Conservation (phyloP, 2,329 filamentous ascomycete species). For the Chrysoporthe austroafricana region DNA sequence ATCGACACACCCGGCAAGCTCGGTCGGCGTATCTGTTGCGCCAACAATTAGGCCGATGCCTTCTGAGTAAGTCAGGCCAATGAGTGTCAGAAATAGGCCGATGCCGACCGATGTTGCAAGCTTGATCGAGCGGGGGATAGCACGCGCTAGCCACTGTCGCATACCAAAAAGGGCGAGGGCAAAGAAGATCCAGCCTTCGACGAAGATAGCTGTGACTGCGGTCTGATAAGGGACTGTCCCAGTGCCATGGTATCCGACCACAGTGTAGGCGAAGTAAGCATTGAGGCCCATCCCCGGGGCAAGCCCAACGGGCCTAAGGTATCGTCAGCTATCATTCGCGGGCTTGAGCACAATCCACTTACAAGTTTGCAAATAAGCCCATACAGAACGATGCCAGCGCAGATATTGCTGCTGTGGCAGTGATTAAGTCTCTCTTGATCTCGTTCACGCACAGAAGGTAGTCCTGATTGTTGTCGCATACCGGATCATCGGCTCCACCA, state of each 20-base stretch:
- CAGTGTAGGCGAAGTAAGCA: slow-evolving; percentile 83
- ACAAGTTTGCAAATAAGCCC: slow-evolving; percentile 80
- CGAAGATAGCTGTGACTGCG: slow-evolving; percentile 84
- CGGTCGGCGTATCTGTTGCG: slow-evolving; percentile 67
- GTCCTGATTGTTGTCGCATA: slow-evolving; percentile 58
- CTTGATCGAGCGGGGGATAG: slow-evolving; percentile 84
- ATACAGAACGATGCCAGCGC: slow-evolving; percentile 81
- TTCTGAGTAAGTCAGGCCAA: slow-evolving; percentile 77
- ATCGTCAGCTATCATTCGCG: slow-evolving; percentile 11
- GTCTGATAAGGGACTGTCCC: slow-evolving; percentile 75
- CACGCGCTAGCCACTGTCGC: slow-evolving; percentile 85
- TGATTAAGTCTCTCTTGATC: slow-evolving; percentile 79
- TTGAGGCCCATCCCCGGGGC: slow-evolving; percentile 83
- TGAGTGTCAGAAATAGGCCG: slow-evolving; percentile 78
- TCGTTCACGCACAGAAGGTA: slow-evolving; percentile 67
- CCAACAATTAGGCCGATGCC: slow-evolving; percentile 81
- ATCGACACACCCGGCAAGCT: slow-evolving; percentile 72
- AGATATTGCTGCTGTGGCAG: slow-evolving; percentile 81
- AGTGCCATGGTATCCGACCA: slow-evolving; percentile 76
- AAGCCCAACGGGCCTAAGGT: slow-evolving; percentile 62
- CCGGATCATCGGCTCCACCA: slow-evolving; percentile 50
- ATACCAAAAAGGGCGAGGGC: slow-evolving; percentile 78
- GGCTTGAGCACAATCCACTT: slow-evolving; percentile 33
- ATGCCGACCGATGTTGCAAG: slow-evolving; percentile 85
- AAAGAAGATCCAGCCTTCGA: slow-evolving; percentile 86